Evolutionary conservation across 2,329 filamentous ascomycete species (phyloP).

Genomic region (Leptographium galeiforme): DNA sequence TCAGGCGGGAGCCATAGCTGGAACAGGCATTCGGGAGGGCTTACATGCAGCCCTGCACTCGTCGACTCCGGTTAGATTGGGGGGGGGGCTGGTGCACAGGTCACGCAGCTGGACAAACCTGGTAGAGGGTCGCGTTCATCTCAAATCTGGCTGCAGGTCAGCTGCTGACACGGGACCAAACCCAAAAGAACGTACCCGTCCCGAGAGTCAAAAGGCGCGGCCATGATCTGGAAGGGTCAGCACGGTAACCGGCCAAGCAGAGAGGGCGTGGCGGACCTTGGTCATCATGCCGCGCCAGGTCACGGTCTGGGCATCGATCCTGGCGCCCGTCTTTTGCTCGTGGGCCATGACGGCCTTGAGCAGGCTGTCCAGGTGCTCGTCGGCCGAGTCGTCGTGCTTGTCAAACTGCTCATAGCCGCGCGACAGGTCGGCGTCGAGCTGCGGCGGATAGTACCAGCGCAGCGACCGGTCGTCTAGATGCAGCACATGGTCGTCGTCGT

Average conservation of each 20-base stretch:
- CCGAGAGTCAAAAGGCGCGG: constrained; percentile 65
- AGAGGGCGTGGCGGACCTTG: constrained; percentile 44
- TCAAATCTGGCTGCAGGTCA: constrained; percentile 50
- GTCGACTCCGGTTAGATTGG: background rate
- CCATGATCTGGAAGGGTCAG: constrained; percentile 54
- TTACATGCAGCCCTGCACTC: constrained; percentile 10
- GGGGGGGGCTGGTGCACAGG: background rate
- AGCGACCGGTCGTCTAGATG: constrained; percentile 66
- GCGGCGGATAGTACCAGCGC: constrained; percentile 75
- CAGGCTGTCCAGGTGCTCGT: constrained; percentile 79
- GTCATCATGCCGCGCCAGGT: constrained; percentile 99
- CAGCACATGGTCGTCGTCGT: constrained; percentile 70
- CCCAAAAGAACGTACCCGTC: constrained; percentile 46
- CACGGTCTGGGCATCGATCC: constrained; percentile 63
- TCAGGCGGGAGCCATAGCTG: background rate
- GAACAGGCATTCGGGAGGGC: background rate
- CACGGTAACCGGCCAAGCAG: background rate
- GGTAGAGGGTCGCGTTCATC: constrained; percentile 87
- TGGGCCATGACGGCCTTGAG: constrained; percentile 61
- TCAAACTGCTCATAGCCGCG: constrained; percentile 71
- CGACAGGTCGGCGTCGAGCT: constrained; percentile 59
- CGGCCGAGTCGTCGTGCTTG: constrained; percentile 62
- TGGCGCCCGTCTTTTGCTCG: constrained; percentile 55
- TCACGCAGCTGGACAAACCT: constrained; percentile 42
- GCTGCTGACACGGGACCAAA: background rate